These are phyloP conservation scores for Penicillium diatomitis DNA, from an alignment of 495 filamentous ascomycete genomes.

Conservation along the genomic window DNA sequence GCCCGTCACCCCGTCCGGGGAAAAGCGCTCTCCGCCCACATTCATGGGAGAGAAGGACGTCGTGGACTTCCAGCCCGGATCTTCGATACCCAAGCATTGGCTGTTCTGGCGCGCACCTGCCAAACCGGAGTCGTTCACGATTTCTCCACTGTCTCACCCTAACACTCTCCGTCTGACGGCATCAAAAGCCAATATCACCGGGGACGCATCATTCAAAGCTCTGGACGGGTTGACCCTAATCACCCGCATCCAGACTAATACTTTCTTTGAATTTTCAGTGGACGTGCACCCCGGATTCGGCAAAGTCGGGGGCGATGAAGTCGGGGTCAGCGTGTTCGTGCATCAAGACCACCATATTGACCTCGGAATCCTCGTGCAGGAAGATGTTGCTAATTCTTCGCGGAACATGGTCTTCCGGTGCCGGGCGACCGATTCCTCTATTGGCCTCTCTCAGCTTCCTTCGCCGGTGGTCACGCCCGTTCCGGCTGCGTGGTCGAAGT, in stretches of 20 bases:
- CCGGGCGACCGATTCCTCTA: background rate
- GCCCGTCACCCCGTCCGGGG: background rate
- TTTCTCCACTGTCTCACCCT: constrained; percentile 7
- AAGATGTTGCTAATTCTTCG: background rate
- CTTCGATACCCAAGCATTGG: constrained; percentile 9
- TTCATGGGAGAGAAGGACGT: constrained; percentile 10
- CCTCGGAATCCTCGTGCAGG: constrained; percentile 8
- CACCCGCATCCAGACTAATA: constrained; percentile 12
- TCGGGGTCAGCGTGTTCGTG: constrained; percentile 13
- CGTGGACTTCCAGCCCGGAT: constrained; percentile 9
- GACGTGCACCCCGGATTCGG: constrained; percentile 5
- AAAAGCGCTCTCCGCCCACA: constrained; percentile 1
- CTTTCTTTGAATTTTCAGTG: constrained; percentile 10
- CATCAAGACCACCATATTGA: constrained; percentile 16
- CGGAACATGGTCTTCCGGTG: background rate
- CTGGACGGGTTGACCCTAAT: constrained; percentile 6
- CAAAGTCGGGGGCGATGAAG: constrained; percentile 4
- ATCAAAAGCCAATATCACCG: constrained; percentile 4
- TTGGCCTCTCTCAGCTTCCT: constrained; percentile 2
- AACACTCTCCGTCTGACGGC: constrained; percentile 6
- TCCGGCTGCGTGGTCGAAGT: constrained; percentile 1
- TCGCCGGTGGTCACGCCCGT: background rate
- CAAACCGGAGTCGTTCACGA: background rate
- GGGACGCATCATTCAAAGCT: background rate
- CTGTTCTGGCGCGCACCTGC: constrained; percentile 9